Conservation (phyloP, 2,329 filamentous ascomycete genomes). For the Exophiala oligosperma region DNA sequence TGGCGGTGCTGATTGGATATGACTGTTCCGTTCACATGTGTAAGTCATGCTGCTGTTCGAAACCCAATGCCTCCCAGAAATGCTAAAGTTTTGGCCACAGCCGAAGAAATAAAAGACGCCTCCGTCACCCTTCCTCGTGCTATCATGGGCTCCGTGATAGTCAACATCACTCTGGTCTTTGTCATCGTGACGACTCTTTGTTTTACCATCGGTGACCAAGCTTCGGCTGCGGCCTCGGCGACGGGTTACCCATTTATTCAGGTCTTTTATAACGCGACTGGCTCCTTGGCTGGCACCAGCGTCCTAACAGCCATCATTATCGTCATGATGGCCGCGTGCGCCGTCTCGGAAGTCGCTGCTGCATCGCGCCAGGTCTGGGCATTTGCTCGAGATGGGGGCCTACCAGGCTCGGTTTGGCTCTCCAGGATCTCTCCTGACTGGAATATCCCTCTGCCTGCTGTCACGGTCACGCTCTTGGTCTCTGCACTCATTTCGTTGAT, state of each 20-base stretch:
- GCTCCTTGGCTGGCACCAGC: constrained; percentile 31
- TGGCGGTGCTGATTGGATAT: constrained; percentile 43
- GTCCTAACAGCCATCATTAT: constrained; percentile 23
- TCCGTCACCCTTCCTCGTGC: constrained; percentile 37
- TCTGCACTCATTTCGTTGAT: constrained; percentile 47
- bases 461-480: constrained; percentile 35
- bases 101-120: constrained; percentile 41
- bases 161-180: constrained; percentile 40
- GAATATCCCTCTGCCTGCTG: constrained; percentile 46
- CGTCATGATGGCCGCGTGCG: constrained; percentile 25
- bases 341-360: constrained; percentile 37
- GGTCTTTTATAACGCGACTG: constrained; percentile 25
- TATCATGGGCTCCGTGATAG: constrained; percentile 36
- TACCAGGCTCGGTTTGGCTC: constrained; percentile 14
- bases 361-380: constrained; percentile 37
- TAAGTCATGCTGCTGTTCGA: constrained; percentile 28
- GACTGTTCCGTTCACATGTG: constrained; percentile 49
- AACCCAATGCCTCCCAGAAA: not conserved
- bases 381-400: constrained; percentile 21
- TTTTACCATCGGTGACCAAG: constrained; percentile 37
- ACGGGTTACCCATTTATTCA: constrained; percentile 40
- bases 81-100: not conserved
- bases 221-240: constrained; percentile 30
- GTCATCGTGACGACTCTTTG: constrained; percentile 38
- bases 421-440: constrained; percentile 14